Evolutionary conservation across 2,329 filamentous ascomycete genomes (phyloP).

Genomic region (Venturia carpophila): DNA sequence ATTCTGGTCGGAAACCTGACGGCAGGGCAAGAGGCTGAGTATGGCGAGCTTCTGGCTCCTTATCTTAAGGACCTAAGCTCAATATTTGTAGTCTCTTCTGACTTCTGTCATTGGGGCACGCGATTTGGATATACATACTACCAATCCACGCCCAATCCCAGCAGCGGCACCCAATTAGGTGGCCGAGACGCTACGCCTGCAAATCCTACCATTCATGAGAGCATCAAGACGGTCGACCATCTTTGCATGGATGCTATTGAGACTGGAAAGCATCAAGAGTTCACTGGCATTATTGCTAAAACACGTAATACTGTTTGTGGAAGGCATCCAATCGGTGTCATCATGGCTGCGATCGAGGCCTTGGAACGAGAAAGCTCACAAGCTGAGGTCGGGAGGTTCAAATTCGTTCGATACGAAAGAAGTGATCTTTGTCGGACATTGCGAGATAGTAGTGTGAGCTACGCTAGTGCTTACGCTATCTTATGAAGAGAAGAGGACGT

Average conservation of each 20-base stretch:
- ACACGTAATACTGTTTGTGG: conserved; percentile 93
- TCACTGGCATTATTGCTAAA: conserved; percentile 58
- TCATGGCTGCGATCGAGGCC: conserved; percentile 78
- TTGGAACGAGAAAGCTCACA: conserved; percentile 38
- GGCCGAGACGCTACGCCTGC: conserved; percentile 33
- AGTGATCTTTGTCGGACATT: conserved; percentile 65
- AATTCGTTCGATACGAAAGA: conserved; percentile 78
- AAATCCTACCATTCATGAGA: conserved; percentile 65
- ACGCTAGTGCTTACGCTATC: conserved; percentile 84
- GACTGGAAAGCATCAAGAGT: conserved; percentile 61
- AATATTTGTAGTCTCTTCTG: conserved; percentile 82
- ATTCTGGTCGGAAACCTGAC: conserved; percentile 76
- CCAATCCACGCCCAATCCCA: conserved; percentile 38
- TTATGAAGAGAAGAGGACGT: conserved; percentile 30
- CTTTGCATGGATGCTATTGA: conserved; percentile 79
- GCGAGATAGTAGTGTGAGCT: conserved; percentile 82
- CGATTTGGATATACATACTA: conserved; percentile 83
- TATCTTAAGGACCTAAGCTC: conserved; percentile 70
- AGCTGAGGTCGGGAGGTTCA: conserved; percentile 50
- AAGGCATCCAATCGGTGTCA: conserved; percentile 85
- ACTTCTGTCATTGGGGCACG: conserved; percentile 93
- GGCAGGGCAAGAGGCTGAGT: conserved; percentile 54
- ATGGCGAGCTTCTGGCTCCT: conserved; percentile 64
- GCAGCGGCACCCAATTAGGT: conserved; percentile 28
- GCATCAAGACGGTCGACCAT: conserved; percentile 72